Conservation (phyloP, 2,329 filamentous ascomycete species). For the Zarea fungicola region DNA sequence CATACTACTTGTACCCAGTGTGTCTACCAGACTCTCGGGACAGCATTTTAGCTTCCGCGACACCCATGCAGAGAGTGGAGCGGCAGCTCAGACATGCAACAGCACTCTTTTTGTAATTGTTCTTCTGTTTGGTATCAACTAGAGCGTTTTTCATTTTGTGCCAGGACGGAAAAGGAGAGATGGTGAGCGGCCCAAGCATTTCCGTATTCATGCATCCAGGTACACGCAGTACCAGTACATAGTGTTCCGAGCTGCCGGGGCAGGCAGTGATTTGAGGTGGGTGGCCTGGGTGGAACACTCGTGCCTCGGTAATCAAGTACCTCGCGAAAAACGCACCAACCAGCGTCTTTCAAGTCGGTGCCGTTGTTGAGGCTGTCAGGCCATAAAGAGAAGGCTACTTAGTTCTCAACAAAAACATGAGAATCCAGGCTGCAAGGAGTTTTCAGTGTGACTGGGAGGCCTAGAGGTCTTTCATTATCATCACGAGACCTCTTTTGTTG, state of each 20-base stretch:
- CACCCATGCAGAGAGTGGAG: background rate
- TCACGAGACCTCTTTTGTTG: slow-evolving; percentile 4
- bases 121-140: background rate
- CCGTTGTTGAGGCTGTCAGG: background rate
- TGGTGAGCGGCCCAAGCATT: no score
- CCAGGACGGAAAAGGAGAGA: no score
- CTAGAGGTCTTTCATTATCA: background rate
- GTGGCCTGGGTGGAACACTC: background rate
- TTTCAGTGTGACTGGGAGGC: background rate
- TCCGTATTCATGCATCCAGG: no score
- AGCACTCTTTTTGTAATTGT: background rate
- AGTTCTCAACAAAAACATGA: slow-evolving; percentile 4
- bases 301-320: no score
- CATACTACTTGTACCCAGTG: no score
- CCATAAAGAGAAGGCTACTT: background rate
- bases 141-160: background rate
- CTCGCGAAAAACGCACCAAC: no score
- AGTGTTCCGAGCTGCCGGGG: background rate
- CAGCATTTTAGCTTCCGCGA: slow-evolving; percentile 1
- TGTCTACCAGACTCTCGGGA: slow-evolving; percentile 5
- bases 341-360: background rate
- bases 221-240: no score
- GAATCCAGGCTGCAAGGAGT: background rate
- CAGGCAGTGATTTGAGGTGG: background rate
- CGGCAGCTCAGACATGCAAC: background rate